Percentiles rank a stretch among this genome's conserved stretches.
Conservation (phyloP, 345 rosid species). For the Sisymbrium irio region DNA sequence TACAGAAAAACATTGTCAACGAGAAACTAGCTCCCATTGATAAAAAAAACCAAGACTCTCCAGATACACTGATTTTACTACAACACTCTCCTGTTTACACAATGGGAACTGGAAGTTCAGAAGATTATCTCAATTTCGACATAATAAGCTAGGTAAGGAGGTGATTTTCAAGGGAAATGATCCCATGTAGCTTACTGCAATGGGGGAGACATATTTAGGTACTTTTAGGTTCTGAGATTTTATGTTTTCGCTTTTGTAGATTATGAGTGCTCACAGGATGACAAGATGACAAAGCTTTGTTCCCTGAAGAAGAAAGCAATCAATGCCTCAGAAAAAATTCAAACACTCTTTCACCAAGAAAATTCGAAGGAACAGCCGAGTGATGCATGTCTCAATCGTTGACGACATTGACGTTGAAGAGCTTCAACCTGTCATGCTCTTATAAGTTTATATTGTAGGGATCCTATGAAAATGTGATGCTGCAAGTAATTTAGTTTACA, state of each 20-base stretch:
- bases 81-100: slow-evolving; percentile 77
- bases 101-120: slow-evolving; percentile 65
- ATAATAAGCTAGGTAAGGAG: slow-evolving; percentile 42
- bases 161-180: neutral
- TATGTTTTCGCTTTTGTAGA: slow-evolving; percentile 18
- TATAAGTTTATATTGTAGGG: too few species aligned
- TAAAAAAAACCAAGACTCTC: slow-evolving; percentile 43
- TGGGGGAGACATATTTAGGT: neutral
- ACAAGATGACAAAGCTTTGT: slow-evolving; percentile 64
- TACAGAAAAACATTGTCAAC: slow-evolving; percentile 60
- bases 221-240: neutral
- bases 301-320: slow-evolving; percentile 77
- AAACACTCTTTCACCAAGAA: slow-evolving; percentile 66
- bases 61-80: slow-evolving; percentile 58
- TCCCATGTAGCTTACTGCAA: neutral
- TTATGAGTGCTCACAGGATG: slow-evolving; percentile 56
- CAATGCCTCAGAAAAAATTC: slow-evolving; percentile 73
- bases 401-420: slow-evolving; percentile 69
- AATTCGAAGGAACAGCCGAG: slow-evolving; percentile 62
- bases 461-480: too few species aligned
- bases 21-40: slow-evolving; percentile 50
- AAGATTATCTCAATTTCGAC: slow-evolving; percentile 59
- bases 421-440: slow-evolving; percentile 77
- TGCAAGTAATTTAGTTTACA: too few species aligned
- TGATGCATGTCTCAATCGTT: slow-evolving; percentile 63